phyloP scores from a whole-genome alignment of 2,329 filamentous ascomycete genomes.

The Elsinoe fawcettii region DNA sequence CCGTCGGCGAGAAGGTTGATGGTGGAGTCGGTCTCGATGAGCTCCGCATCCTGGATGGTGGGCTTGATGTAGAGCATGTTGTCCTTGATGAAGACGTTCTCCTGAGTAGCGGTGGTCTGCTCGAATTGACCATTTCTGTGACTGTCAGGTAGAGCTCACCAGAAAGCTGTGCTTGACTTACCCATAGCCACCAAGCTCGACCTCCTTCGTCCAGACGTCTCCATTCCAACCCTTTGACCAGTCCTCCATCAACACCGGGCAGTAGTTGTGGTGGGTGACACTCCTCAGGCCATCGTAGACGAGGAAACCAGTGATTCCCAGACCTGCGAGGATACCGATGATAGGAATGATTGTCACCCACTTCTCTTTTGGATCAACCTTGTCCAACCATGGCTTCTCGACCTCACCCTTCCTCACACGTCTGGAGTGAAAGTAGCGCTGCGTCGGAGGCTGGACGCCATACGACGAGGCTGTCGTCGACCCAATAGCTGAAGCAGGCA shows the following conservation, averaged over 20 bases:
- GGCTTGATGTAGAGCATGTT: constrained; percentile 67
- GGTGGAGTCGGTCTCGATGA: constrained; percentile 58
- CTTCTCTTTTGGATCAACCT: constrained; percentile 69
- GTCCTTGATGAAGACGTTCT: constrained; percentile 67
- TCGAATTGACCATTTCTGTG: constrained; percentile 72
- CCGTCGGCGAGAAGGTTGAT: constrained; percentile 61
- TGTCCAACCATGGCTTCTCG: constrained; percentile 70
- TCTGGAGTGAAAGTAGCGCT: constrained; percentile 63
- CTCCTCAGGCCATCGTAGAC: constrained; percentile 66
- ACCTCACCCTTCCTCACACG: constrained; percentile 64
- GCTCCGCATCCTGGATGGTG: constrained; percentile 61
- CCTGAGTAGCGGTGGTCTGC: constrained; percentile 60
- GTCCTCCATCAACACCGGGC: constrained; percentile 57
- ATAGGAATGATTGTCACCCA: constrained; percentile 78
- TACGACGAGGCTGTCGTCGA: constrained; percentile 35
- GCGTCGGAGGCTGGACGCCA: constrained; percentile 20
- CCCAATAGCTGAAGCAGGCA: constrained; percentile 36
- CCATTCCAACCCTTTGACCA: constrained; percentile 54
- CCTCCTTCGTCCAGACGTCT: constrained; percentile 64
- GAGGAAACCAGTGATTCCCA: constrained; percentile 61
- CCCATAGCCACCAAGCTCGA: constrained; percentile 69
- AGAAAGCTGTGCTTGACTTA: constrained; percentile 37
- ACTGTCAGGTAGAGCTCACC: constrained; percentile 18
- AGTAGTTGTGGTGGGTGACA: constrained; percentile 69
- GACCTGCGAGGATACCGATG: constrained; percentile 60